A percentile compares a stretch with the other conserved stretches of the same genome.
phyloP scores from a whole-genome alignment of 2,329 filamentous ascomycete genomes.

The Arthrobotrys megalospora region DNA sequence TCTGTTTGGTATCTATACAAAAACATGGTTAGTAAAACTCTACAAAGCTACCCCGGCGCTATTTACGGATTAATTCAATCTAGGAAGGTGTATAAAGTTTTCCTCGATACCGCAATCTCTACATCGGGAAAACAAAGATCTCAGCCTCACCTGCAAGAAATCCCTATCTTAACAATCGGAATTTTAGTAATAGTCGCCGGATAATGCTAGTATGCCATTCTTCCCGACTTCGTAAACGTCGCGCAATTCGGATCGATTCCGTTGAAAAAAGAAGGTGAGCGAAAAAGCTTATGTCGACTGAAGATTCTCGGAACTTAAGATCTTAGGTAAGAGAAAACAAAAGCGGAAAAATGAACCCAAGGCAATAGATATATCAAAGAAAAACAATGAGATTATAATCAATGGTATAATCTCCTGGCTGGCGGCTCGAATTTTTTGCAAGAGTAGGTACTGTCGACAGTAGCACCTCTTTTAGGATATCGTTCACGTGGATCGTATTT shows the following conservation, averaged over 20 bases:
- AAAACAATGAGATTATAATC: not conserved
- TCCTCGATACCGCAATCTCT: not conserved
- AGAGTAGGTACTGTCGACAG: conserved; percentile 15
- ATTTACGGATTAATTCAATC: not conserved
- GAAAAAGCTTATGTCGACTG: conserved; percentile 12
- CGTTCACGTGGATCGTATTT: conserved; percentile 42
- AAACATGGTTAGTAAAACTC: conserved; percentile 35
- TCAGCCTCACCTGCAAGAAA: conserved; percentile 43
- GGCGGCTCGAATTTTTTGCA: conserved; percentile 24
- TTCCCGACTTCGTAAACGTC: not conserved
- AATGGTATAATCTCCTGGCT: conserved; percentile 8
- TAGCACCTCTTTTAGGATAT: conserved; percentile 24
- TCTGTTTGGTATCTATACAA: not conserved
- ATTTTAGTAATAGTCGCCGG: no score
- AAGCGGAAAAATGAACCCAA: conserved; percentile 19
- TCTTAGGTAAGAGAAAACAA: conserved; percentile 26
- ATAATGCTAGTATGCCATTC: conserved; percentile 12
- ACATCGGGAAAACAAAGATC: not conserved
- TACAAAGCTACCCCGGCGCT: conserved; percentile 1
- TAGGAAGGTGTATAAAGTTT: conserved; percentile 31
- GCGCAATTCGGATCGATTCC: conserved; percentile 33
- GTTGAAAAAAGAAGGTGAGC: conserved; percentile 44
- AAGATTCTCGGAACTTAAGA: conserved; percentile 23
- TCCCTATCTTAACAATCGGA: conserved; percentile 9
- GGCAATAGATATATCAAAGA: conserved; percentile 33